These are phyloP conservation scores for Closterium sp. DNA, from an alignment of 139 green algal genomes.

Conservation along the genomic window DNA sequence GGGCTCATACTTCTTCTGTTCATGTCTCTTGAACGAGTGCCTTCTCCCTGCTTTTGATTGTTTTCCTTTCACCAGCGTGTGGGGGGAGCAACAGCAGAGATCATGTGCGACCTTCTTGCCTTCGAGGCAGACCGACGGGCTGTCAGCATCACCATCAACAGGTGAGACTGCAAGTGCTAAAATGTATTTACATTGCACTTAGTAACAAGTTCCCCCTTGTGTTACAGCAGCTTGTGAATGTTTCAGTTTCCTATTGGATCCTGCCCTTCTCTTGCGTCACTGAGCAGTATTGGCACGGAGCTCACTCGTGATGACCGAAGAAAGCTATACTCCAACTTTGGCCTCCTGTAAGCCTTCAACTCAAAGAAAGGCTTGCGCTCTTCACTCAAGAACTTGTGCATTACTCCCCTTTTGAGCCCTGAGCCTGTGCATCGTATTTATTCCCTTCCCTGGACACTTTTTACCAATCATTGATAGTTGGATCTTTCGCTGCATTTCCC, in stretches of 20 bases:
- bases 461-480: no score
- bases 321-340: slow-evolving; percentile 94
- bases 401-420: slow-evolving; percentile 10
- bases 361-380: not conserved
- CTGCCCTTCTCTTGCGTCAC: not conserved
- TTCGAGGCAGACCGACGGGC: slow-evolving; percentile 97
- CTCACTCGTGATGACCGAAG: slow-evolving; percentile 92
- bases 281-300: slow-evolving; percentile 83
- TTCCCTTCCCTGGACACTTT: no score
- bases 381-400: not conserved
- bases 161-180: not conserved
- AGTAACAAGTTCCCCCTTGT: not conserved
- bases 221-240: no score
- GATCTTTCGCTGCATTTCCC: not conserved
- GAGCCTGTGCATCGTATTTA: not conserved
- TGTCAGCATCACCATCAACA: slow-evolving; percentile 98
- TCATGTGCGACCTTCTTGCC: slow-evolving; percentile 90
- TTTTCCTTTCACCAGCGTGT: slow-evolving; percentile 54
- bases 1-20: not conserved
- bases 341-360: slow-evolving; percentile 85
- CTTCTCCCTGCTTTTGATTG: not conserved
- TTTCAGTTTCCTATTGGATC: no score
- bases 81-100: slow-evolving; percentile 81
- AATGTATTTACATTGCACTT: no score
- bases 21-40: not conserved